phyloP scores from a whole-genome alignment of 2,329 filamentous ascomycete genomes.

The Conoideocrella luteorostrata region DNA sequence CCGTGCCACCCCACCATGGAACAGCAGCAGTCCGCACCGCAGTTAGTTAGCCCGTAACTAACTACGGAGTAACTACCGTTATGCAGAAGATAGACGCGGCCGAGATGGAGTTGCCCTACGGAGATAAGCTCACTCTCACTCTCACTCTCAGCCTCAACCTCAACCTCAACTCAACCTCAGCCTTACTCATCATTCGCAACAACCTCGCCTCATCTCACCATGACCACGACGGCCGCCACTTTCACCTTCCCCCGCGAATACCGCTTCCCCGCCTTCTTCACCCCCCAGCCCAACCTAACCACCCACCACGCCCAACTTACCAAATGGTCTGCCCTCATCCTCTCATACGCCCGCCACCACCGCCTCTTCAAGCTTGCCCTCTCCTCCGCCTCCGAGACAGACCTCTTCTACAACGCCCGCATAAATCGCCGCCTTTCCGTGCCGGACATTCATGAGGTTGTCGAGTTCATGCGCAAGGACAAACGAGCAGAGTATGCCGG shows the following conservation, averaged over 20 bases:
- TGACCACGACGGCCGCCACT: background rate
- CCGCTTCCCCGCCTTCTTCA: slow-evolving; percentile 81
- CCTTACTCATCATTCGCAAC: too few species aligned
- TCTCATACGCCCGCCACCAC: slow-evolving; percentile 74
- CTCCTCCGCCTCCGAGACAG: slow-evolving; percentile 43
- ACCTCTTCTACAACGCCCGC: slow-evolving; percentile 51
- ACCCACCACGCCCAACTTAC: slow-evolving; percentile 70
- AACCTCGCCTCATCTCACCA: background rate
- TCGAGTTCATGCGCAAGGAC: slow-evolving; percentile 53
- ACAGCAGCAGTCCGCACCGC: too few species aligned
- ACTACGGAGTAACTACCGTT: too few species aligned
- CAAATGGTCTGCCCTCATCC: slow-evolving; percentile 83
- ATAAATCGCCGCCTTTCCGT: slow-evolving; percentile 45
- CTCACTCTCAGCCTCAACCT: too few species aligned
- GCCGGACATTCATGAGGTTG: slow-evolving; percentile 49
- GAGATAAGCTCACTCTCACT: too few species aligned
- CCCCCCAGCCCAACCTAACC: slow-evolving; percentile 65
- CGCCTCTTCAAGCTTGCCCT: slow-evolving; percentile 70
- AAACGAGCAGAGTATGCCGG: slow-evolving; percentile 61
- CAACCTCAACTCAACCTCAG: too few species aligned
- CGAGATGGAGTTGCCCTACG: too few species aligned
- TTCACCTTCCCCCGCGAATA: slow-evolving; percentile 55
- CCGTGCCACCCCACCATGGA: too few species aligned
- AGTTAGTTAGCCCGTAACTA: too few species aligned
- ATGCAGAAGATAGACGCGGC: too few species aligned